A percentile compares a stretch with the other conserved stretches of the same genome.
Evolutionary conservation across 148 eudicot species (phyloP).

Genomic region (Dianthus caryophyllus): DNA sequence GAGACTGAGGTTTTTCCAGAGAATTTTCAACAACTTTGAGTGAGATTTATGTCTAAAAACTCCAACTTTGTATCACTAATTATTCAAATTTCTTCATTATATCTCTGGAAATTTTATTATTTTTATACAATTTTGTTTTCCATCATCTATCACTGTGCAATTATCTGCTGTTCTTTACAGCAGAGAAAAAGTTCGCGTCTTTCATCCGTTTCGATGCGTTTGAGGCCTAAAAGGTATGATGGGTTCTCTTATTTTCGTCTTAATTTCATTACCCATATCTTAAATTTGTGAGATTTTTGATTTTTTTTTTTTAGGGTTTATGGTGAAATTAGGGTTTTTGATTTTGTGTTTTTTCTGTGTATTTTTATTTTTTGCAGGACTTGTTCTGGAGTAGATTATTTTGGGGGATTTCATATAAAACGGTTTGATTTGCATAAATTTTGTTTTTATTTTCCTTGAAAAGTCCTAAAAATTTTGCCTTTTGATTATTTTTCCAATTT

Average conservation of each 20-base stretch:
- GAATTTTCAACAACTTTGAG: not conserved
- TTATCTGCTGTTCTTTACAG: conserved; percentile 50
- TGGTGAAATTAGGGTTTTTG: conserved; percentile 13
- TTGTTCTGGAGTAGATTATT: conserved; percentile 71
- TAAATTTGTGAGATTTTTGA: conserved; percentile 9
- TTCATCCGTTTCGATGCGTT: conserved; percentile 82
- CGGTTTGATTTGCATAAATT: conserved; percentile 7
- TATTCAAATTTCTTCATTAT: conserved; percentile 42
- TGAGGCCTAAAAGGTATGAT: conserved; percentile 78
- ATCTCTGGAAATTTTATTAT: conserved; percentile 37
- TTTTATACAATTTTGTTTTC: not conserved
- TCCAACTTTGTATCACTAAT: conserved; percentile 31
- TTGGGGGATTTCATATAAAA: conserved; percentile 84
- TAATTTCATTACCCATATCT: conserved; percentile 20
- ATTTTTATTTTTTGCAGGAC: conserved; percentile 27
- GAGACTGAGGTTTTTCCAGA: not conserved
- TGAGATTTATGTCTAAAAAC: conserved; percentile 40
- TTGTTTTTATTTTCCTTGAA: no score
- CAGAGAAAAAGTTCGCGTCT: conserved; percentile 33
- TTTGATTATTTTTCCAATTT: conserved; percentile 14
- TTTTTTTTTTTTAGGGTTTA: not conserved
- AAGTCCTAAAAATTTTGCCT: not conserved
- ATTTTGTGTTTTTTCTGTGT: not conserved
- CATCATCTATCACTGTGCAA: no score
- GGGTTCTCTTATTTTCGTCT: conserved; percentile 10